Conservation (phyloP, 2,329 filamentous ascomycete genomes). For the Penicillium sp. region DNA sequence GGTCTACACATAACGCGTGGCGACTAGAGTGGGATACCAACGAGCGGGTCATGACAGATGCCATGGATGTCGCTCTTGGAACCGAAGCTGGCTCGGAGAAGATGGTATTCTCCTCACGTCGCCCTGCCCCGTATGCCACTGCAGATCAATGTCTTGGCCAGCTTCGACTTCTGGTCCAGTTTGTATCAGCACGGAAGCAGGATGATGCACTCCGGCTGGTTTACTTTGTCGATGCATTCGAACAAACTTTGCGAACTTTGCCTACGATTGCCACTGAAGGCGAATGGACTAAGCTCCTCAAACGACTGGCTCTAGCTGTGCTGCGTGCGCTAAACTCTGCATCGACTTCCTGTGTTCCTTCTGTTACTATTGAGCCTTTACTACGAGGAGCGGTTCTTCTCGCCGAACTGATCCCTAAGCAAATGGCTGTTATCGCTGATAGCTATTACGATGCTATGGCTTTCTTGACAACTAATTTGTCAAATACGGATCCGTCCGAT, state of each 20-base stretch:
- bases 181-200: constrained; percentile 52
- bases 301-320: constrained; percentile 38
- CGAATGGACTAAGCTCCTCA: constrained; percentile 42
- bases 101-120: constrained; percentile 26
- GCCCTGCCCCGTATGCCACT: constrained; percentile 34
- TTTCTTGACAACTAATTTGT: constrained; percentile 32
- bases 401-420: constrained; percentile 40
- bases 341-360: constrained; percentile 3
- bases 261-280: constrained; percentile 40
- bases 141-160: constrained; percentile 48
- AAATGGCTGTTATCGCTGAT: constrained; percentile 38
- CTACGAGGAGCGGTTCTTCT: constrained; percentile 39
- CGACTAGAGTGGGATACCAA: constrained; percentile 63
- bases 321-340: constrained; percentile 35
- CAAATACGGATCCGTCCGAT: constrained; percentile 6
- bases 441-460: constrained; percentile 44
- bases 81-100: constrained; percentile 1
- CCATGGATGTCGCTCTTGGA: constrained; percentile 15
- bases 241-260: constrained; percentile 38
- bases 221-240: constrained; percentile 46
- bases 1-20: constrained; percentile 56
- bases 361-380: constrained; percentile 29
- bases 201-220: constrained; percentile 43
- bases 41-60: constrained; percentile 45
- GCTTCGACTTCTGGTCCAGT: constrained; percentile 67